phyloP scores from a whole-genome alignment of 345 rosid species.

The Orychophragmus violaceus region DNA sequence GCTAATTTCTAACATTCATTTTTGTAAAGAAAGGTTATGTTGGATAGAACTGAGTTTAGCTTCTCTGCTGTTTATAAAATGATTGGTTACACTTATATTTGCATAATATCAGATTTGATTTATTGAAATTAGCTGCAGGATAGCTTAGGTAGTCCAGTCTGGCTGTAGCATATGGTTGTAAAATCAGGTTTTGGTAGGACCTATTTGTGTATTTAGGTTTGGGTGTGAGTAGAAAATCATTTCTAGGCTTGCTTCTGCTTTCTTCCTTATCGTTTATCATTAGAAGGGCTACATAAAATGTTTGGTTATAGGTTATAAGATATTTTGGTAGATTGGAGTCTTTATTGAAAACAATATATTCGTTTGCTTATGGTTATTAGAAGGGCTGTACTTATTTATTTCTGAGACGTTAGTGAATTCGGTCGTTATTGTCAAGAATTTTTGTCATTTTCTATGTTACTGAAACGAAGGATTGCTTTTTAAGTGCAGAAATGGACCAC shows the following conservation, averaged over 20 bases:
- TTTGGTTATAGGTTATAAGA: not conserved
- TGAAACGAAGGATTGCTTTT: not conserved
- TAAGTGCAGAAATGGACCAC: constrained; percentile 61
- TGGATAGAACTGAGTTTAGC: not conserved
- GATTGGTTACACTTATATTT: not conserved
- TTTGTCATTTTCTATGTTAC: not conserved
- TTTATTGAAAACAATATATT: not conserved
- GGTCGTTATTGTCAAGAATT: not conserved
- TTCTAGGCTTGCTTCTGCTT: not conserved
- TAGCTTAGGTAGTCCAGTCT: not conserved
- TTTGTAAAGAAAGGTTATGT: not conserved
- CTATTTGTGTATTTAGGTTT: not conserved
- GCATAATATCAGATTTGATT: not conserved
- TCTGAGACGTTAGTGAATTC: not conserved
- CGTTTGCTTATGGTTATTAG: not conserved
- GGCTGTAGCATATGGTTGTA: not conserved
- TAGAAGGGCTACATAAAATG: not conserved
- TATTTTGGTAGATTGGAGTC: not conserved
- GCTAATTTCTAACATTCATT: not conserved
- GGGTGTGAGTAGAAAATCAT: not conserved
- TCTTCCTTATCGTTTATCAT: not conserved
- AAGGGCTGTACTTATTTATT: not conserved
- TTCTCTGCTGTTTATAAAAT: not conserved
- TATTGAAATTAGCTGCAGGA: not conserved
- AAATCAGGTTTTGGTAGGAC: not conserved